Evolutionary conservation across 2,329 filamentous ascomycete genomes (phyloP), one percentile per base, ranked within the genome.

Genomic region (Zymoseptoria crescenta): DNA sequence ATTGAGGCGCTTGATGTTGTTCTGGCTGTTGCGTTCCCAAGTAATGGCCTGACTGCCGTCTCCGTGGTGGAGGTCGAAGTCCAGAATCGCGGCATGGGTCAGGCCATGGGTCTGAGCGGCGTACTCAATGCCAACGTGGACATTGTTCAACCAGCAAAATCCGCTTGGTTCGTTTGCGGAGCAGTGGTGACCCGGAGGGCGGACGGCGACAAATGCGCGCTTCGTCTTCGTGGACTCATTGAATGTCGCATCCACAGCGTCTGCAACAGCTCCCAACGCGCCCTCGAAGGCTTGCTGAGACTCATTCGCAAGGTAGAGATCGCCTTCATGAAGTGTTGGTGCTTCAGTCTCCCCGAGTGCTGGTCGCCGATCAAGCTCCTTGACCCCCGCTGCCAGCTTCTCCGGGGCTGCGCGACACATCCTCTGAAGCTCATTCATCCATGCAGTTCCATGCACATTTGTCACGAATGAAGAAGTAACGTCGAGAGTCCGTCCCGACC

Each of bases 71-170:
- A 96, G 79, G 72, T 96, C 91, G 71, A 96, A 93, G 70, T 96
- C 91, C 64, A 96, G 85, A 62, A 96, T 97, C 9, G 91, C 94
- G 0, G 92, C 93, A 73, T 99, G 94, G 0, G 93, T 97, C 28
- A 97, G 77, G 0, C 88, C 91, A 70, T 99, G 88, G 48, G 82
- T 83, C 62, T 93, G 84, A 20, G 90, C 87, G 9, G 87, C 93
- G 73, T 99, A 89, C 73, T 95, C 89, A 64, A 99, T 96, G 0
- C 93, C 94, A 21, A 99, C 90, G 70, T 97, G 93, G 0, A 99
- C 91, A 71, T 99, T 99, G 74, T 99, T 99, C 55, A 99, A 77
- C 93, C 94, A 99, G 76, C 94, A 99, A 72, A 99, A 99, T 0
- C 94, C 94, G 1, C 93, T 96, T 0, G 94, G 94, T 67, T 88